A percentile compares a stretch with the other conserved stretches of the same genome.
Conservation (phyloP, 2,329 filamentous ascomycete species). For the Phyllosticta citribraziliensis region DNA sequence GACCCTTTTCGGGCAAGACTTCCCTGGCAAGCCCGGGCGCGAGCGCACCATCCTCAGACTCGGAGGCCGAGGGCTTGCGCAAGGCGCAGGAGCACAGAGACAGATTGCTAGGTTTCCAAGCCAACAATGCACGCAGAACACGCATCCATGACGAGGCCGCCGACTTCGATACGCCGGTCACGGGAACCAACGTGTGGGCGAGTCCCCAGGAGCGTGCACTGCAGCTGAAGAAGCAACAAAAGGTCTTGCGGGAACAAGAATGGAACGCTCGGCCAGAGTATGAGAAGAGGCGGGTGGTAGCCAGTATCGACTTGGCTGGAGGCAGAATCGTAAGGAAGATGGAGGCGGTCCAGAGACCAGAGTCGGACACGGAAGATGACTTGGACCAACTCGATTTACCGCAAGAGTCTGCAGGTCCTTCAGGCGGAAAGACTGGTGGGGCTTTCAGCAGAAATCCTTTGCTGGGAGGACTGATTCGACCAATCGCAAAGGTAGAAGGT, state of each 20-base stretch:
- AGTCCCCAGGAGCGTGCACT: conserved; percentile 71
- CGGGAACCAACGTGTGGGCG: conserved; percentile 68
- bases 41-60: conserved; percentile 27
- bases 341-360: conserved; percentile 49
- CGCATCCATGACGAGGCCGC: conserved; percentile 79
- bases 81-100: conserved; percentile 72
- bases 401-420: neutral
- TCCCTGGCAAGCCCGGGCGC: conserved; percentile 27
- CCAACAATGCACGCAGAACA: conserved; percentile 74
- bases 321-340: conserved; percentile 67
- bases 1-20: conserved; percentile 42
- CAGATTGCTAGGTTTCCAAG: conserved; percentile 70
- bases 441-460: conserved; percentile 62
- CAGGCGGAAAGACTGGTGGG: conserved; percentile 33
- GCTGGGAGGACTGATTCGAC: conserved; percentile 54
- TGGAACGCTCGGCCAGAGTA: conserved; percentile 79
- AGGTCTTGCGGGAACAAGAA: conserved; percentile 72
- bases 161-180: conserved; percentile 54
- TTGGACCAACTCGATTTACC: conserved; percentile 29
- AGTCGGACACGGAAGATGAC: conserved; percentile 43
- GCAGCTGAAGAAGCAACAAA: conserved; percentile 79
- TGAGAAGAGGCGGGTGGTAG: conserved; percentile 75
- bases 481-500: conserved; percentile 40
- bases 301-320: conserved; percentile 73
- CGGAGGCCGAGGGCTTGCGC: conserved; percentile 48